phyloP scores from a whole-genome alignment of 345 rosid species.

The Sonneratia alba region DNA sequence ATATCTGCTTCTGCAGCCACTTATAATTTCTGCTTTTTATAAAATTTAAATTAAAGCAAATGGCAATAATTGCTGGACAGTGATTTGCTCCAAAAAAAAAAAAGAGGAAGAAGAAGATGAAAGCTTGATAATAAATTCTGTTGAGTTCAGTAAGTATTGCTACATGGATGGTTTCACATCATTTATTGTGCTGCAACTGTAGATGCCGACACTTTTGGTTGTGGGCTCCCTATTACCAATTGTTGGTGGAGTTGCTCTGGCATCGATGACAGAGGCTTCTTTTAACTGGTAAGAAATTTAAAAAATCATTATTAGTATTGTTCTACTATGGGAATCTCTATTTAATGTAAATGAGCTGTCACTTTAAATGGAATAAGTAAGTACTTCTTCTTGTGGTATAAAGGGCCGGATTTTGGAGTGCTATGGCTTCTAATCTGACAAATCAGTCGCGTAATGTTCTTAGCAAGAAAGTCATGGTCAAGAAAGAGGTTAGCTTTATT shows the following conservation, averaged over 20 bases:
- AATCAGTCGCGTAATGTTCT: constrained; percentile 33
- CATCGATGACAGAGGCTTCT: constrained; percentile 38
- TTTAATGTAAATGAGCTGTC: not conserved
- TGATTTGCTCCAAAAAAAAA: too few relatives aligned
- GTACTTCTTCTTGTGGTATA: not conserved
- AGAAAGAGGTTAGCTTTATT: constrained; percentile 30
- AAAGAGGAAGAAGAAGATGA: too few relatives aligned
- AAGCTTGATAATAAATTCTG: not conserved
- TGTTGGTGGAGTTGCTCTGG: constrained; percentile 40
- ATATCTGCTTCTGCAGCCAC: not conserved
- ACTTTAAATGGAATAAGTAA: not conserved
- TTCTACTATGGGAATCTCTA: not conserved
- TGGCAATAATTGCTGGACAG: not conserved
- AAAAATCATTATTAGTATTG: not conserved
- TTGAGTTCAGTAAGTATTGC: not conserved
- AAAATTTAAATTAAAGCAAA: not conserved
- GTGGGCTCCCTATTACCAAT: constrained; percentile 28
- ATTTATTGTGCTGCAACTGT: not conserved
- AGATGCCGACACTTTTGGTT: constrained; percentile 33
- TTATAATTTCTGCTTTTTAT: not conserved
- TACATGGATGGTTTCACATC: not conserved
- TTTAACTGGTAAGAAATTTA: constrained; percentile 32
- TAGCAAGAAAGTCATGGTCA: constrained; percentile 41
- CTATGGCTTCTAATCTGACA: constrained; percentile 31
- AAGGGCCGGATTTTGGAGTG: constrained; percentile 34